Percentiles rank a stretch among this genome's conserved stretches.
Evolutionary conservation across 2,329 filamentous ascomycete species (phyloP).

Genomic region (Clonostachys solani): DNA sequence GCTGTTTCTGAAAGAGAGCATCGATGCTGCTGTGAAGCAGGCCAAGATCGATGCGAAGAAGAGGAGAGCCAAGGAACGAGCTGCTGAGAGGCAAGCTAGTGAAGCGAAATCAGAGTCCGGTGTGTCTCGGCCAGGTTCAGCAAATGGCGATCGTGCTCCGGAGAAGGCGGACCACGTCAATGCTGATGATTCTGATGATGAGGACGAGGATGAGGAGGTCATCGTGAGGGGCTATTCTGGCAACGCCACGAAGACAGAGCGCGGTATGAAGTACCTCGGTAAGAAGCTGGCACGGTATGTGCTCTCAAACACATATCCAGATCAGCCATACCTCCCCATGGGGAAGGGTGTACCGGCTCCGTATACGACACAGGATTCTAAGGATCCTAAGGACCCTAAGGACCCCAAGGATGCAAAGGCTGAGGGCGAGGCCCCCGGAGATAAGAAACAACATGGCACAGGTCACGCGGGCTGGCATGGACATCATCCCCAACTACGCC

Average conservation of each 20-base stretch:
- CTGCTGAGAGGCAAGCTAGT: slow-evolving; percentile 12
- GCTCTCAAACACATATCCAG: slow-evolving; percentile 84
- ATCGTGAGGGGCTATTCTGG: slow-evolving; percentile 87
- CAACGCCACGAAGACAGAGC: slow-evolving; percentile 87
- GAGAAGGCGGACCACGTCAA: too few relatives aligned
- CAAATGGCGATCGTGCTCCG: too few relatives aligned
- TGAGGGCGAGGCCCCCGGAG: slow-evolving; percentile 30
- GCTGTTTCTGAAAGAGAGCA: slow-evolving; percentile 96
- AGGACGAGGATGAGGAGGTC: slow-evolving; percentile 75
- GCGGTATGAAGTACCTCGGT: slow-evolving; percentile 93
- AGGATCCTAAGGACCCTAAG: slow-evolving; percentile 21
- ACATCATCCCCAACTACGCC: slow-evolving; percentile 38
- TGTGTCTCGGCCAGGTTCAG: too few relatives aligned
- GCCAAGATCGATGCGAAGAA: slow-evolving; percentile 65
- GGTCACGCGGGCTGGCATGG: slow-evolving; percentile 49
- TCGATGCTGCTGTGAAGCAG: slow-evolving; percentile 76
- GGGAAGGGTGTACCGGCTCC: slow-evolving; percentile 36
- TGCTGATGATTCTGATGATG: slow-evolving; percentile 11
- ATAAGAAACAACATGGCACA: slow-evolving; percentile 50
- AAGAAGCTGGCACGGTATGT: slow-evolving; percentile 92
- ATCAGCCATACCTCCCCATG: slow-evolving; percentile 79
- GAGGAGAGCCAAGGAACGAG: slow-evolving; percentile 48
- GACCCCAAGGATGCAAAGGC: slow-evolving; percentile 40
- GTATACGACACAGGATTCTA: slow-evolving; percentile 12
- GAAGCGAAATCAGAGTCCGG: background rate